A percentile compares a stretch with the other conserved stretches of the same genome.
phyloP scores from a whole-genome alignment of 495 filamentous ascomycete genomes.

The Cercophora samala region DNA sequence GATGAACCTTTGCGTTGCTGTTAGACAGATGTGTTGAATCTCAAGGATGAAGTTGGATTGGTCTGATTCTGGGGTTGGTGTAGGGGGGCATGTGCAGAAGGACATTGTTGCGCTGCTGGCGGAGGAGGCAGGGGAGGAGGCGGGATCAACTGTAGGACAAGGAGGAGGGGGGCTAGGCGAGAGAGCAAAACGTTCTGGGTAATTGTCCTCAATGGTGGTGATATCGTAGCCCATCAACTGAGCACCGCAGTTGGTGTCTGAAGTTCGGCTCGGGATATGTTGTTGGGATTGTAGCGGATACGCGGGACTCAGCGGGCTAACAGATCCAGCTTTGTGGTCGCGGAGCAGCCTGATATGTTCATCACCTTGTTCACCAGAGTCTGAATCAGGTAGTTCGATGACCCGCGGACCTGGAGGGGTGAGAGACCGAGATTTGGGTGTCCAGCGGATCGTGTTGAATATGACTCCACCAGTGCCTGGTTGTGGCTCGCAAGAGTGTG shows the following conservation, averaged over 20 bases:
- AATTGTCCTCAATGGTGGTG: background rate
- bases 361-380: background rate
- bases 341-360: background rate
- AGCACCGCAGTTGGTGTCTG: background rate
- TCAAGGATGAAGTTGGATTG: background rate
- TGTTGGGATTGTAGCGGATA: background rate
- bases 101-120: background rate
- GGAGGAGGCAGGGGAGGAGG: background rate
- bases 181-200: background rate
- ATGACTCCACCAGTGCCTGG: background rate
- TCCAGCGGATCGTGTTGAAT: slow-evolving; percentile 7
- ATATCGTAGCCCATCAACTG: background rate
- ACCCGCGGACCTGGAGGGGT: background rate
- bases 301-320: background rate
- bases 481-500: background rate
- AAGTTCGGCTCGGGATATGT: background rate
- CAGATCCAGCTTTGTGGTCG: background rate
- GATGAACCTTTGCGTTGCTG: background rate
- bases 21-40: background rate
- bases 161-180: background rate
- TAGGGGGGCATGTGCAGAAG: background rate
- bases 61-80: background rate
- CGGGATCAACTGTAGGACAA: background rate
- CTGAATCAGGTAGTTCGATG: background rate
- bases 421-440: background rate